Evolutionary conservation across 2,329 filamentous ascomycete genomes (phyloP).

Genomic region (Gaeumannomyces tritici): DNA sequence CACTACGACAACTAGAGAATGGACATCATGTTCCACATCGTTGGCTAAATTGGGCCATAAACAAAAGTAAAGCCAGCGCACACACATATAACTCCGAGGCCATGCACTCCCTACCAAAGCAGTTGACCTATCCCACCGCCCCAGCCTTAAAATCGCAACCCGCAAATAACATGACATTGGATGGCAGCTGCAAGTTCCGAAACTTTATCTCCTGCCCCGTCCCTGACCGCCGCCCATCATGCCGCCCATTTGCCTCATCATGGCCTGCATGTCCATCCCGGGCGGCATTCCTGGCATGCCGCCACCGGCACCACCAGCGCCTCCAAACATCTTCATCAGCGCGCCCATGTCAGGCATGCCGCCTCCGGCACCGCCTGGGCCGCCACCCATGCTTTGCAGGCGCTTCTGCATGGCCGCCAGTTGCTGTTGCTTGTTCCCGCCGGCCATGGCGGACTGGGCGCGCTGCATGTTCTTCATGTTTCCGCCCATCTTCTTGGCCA

Average conservation of each 20-base stretch:
- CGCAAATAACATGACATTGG: not conserved
- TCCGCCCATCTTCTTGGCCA: constrained; percentile 98
- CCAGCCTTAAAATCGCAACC: not conserved
- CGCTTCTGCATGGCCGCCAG: constrained; percentile 96
- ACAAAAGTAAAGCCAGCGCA: not conserved
- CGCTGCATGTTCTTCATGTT: constrained; percentile 97
- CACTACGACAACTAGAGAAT: not conserved
- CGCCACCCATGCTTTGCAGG: constrained; percentile 83
- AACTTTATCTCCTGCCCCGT: constrained; percentile 4
- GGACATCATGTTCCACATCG: not conserved
- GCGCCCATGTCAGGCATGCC: constrained; percentile 75
- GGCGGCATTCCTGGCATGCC: constrained; percentile 54
- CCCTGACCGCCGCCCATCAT: constrained; percentile 19
- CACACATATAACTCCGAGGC: constrained; percentile 4
- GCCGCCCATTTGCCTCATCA: constrained; percentile 57
- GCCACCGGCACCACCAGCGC: constrained; percentile 51
- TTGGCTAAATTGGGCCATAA: not conserved
- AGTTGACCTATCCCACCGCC: not conserved
- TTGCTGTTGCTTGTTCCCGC: constrained; percentile 85
- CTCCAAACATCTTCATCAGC: constrained; percentile 87
- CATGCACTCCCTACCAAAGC: not conserved
- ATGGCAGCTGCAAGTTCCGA: not conserved
- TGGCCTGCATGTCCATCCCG: constrained; percentile 67
- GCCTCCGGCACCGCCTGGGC: constrained; percentile 39
- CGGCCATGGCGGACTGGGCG: constrained; percentile 83